Conservation (phyloP, 768 basidiomycete genomes). For the Tulasnella sp. region DNA sequence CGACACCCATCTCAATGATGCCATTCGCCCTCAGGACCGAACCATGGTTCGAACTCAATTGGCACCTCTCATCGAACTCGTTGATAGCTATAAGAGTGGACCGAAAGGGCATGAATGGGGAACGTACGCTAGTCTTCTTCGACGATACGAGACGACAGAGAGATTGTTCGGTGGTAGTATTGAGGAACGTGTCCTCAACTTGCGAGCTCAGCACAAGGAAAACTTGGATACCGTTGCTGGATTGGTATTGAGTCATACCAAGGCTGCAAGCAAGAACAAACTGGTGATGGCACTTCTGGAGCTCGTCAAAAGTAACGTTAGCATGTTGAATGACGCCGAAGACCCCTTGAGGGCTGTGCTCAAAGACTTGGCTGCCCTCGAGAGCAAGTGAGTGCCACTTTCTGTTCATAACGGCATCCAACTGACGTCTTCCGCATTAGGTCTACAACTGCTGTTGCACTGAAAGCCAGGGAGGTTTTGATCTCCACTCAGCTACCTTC, state of each 20-base stretch:
- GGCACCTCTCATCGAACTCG: slow-evolving; percentile 51
- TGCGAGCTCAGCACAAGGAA: slow-evolving; percentile 88
- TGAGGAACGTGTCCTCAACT: slow-evolving; percentile 76
- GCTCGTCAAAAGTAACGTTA: slow-evolving; percentile 68
- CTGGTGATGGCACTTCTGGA: slow-evolving; percentile 78
- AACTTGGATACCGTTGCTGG: slow-evolving; percentile 76
- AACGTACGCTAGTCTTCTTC: slow-evolving; percentile 62
- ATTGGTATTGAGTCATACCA: slow-evolving; percentile 89
- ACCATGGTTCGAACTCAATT: slow-evolving; percentile 66
- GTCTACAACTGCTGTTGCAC: slow-evolving; percentile 78
- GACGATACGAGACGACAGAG: slow-evolving; percentile 73
- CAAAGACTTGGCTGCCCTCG: slow-evolving; percentile 69
- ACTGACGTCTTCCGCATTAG: slow-evolving; percentile 28
- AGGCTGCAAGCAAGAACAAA: slow-evolving; percentile 84
- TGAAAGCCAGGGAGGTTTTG: slow-evolving; percentile 94
- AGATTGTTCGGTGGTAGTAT: slow-evolving; percentile 88
- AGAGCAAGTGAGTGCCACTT: slow-evolving; percentile 54
- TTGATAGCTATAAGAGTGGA: slow-evolving; percentile 70
- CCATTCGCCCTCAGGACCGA: slow-evolving; percentile 65
- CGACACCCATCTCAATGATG: slow-evolving; percentile 73
- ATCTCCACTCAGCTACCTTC: slow-evolving; percentile 95
- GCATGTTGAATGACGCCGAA: slow-evolving; percentile 65
- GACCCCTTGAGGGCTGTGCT: slow-evolving; percentile 62
- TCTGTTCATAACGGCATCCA: neutral
- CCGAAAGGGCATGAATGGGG: slow-evolving; percentile 76